Conservation (phyloP, 306 rosid species). For the Prunus mume region DNA sequence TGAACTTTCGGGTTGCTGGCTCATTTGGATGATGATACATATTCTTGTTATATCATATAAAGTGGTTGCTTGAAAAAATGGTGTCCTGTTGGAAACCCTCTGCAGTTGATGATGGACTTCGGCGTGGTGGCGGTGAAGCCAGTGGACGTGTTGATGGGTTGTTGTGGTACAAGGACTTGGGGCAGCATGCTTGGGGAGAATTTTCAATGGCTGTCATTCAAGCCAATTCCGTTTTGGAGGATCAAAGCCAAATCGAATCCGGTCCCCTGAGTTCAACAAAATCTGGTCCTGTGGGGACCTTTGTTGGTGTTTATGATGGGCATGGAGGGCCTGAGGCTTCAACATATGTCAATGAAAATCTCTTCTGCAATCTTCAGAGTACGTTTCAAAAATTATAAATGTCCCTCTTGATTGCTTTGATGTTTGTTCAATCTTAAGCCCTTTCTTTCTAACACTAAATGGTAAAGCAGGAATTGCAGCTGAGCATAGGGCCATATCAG, state of each 20-base stretch:
- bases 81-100: constrained; percentile 65
- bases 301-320: constrained; percentile 77
- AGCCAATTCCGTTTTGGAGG: constrained; percentile 72
- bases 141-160: constrained; percentile 62
- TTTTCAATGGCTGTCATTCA: constrained; percentile 90
- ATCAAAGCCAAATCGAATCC: constrained; percentile 74
- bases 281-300: constrained; percentile 66
- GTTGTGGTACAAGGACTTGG: constrained; percentile 82
- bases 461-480: constrained; percentile 51
- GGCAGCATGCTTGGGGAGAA: constrained; percentile 68
- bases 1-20: constrained; percentile 18
- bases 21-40: constrained; percentile 33
- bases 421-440: background rate
- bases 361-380: constrained; percentile 73
- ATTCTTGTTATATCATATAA: background rate
- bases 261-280: constrained; percentile 57
- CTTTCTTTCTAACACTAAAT: background rate
- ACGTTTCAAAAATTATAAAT: constrained; percentile 18
- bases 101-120: constrained; percentile 48
- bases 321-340: constrained; percentile 87
- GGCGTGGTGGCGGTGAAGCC: constrained; percentile 30
- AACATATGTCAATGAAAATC: constrained; percentile 59
- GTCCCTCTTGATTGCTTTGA: background rate
- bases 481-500: constrained; percentile 57
- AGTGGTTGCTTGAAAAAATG: constrained; percentile 43